Evolutionary conservation across 352 stramenopile species (phyloP).

Genomic region (Phytophthora vignae): DNA sequence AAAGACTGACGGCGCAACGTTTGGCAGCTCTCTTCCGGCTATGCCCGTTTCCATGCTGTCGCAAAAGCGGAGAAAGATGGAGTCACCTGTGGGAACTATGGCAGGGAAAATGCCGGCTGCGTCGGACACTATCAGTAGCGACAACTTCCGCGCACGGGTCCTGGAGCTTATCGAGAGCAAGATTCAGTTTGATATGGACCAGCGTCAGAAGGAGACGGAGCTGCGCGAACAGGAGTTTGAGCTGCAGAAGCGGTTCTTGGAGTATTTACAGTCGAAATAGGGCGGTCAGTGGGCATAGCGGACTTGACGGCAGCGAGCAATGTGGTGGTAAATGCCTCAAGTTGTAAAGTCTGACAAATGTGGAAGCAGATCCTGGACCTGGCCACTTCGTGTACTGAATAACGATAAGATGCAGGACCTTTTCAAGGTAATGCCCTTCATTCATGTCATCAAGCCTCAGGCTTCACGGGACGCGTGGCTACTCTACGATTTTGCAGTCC

Average conservation of each 20-base stretch:
- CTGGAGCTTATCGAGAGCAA: conserved; percentile 84
- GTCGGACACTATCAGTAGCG: conserved; percentile 36
- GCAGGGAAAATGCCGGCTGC: conserved; percentile 4
- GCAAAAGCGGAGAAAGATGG: conserved; percentile 41
- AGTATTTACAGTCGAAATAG: conserved; percentile 86
- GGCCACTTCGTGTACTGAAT: conserved; percentile 4
- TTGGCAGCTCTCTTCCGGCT: conserved; percentile 1
- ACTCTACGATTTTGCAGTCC: conserved; percentile 30
- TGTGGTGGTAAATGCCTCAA: neutral
- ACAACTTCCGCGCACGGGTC: conserved; percentile 67
- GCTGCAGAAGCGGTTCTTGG: conserved; percentile 82
- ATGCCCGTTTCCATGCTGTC: neutral
- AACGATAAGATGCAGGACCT: neutral
- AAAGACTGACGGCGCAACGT: conserved; percentile 21
- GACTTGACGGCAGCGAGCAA: conserved; percentile 14
- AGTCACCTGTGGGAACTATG: conserved; percentile 5
- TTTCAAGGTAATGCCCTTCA: conserved; percentile 19
- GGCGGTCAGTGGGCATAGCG: neutral
- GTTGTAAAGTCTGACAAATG: conserved; percentile 4
- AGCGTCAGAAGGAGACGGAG: conserved; percentile 78
- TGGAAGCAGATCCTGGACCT: neutral
- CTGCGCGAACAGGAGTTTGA: conserved; percentile 84
- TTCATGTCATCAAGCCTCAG: conserved; percentile 4
- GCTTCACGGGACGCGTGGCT: neutral
- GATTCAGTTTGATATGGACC: conserved; percentile 86